A percentile compares a stretch with the other conserved stretches of the same genome.
phyloP scores from a whole-genome alignment of 2,329 filamentous ascomycete species.

The Domatiomyces globalis region DNA sequence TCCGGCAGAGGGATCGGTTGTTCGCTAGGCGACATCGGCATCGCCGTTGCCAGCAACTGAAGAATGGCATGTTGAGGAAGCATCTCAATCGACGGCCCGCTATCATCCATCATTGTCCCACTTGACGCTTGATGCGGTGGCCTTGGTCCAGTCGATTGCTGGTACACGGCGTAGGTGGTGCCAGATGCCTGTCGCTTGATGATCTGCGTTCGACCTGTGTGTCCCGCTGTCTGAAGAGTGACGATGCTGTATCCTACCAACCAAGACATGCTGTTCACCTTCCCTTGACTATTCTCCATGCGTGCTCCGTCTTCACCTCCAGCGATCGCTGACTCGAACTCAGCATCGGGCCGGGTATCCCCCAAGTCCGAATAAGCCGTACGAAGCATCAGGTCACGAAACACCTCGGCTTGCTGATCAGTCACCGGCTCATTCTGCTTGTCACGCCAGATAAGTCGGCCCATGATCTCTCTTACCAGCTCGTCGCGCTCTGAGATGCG shows the following conservation, averaged over 20 bases:
- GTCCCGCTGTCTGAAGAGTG: conserved; percentile 35
- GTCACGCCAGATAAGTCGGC: conserved; percentile 65
- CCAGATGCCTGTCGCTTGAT: conserved; percentile 38
- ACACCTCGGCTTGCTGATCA: conserved; percentile 86
- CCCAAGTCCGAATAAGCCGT: conserved; percentile 75
- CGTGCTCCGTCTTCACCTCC: conserved; percentile 20
- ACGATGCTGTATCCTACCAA: conserved; percentile 39
- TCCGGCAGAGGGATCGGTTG: conserved; percentile 64
- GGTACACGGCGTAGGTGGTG: conserved; percentile 35
- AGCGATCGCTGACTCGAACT: conserved; percentile 13
- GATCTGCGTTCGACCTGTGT: conserved; percentile 35
- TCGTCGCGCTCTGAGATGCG: conserved; percentile 70
- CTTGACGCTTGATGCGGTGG: conserved; percentile 32
- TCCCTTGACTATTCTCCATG: conserved; percentile 26
- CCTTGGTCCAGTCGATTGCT: conserved; percentile 32
- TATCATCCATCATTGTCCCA: conserved; percentile 22
- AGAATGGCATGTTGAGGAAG: conserved; percentile 35
- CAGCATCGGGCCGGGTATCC: conserved; percentile 36
- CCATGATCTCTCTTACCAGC: conserved; percentile 81
- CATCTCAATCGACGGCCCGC: conserved; percentile 21
- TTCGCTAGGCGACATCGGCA: conserved; percentile 34
- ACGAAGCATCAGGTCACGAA: conserved; percentile 87
- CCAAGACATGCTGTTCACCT: conserved; percentile 35
- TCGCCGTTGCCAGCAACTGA: conserved; percentile 30
- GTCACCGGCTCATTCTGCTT: conserved; percentile 57